Evolutionary conservation across 1,284 basidiomycete species (phyloP).

Genomic region (Vanrija pseudolonga): DNA sequence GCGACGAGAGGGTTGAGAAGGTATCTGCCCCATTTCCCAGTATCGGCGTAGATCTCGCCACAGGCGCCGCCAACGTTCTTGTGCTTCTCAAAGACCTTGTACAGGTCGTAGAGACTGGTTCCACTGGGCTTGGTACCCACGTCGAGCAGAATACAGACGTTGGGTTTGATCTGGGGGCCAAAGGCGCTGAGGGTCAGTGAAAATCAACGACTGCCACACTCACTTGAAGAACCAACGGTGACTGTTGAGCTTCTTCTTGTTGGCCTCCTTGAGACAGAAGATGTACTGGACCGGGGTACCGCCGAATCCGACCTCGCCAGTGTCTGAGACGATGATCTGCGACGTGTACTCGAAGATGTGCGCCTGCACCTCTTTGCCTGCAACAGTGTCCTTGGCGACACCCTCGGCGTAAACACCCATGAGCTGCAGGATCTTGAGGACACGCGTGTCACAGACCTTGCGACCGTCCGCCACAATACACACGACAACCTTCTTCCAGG

Average conservation of each 20-base stretch:
- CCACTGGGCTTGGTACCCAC: constrained; percentile 92
- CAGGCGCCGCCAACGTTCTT: constrained; percentile 89
- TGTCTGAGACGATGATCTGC: constrained; percentile 65
- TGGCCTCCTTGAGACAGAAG: constrained; percentile 88
- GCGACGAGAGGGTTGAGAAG: constrained; percentile 85
- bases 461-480: constrained; percentile 89
- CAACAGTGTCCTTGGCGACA: constrained; percentile 87
- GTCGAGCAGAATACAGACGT: constrained; percentile 74
- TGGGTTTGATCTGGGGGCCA: constrained; percentile 77
- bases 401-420: constrained; percentile 98
- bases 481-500: constrained; percentile 93
- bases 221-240: constrained; percentile 94
- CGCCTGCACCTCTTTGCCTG: constrained; percentile 86
- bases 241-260: constrained; percentile 91
- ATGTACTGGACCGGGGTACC: constrained; percentile 84
- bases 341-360: constrained; percentile 91
- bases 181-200: constrained; percentile 57
- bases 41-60: constrained; percentile 86
- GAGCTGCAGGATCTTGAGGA: constrained; percentile 51
- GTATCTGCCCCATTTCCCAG: constrained; percentile 70
- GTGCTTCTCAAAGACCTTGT: constrained; percentile 77
- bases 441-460: constrained; percentile 74
- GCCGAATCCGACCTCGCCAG: constrained; percentile 79
- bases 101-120: constrained; percentile 81
- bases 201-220: not conserved